Percentiles rank a stretch among this genome's conserved stretches.
Evolutionary conservation across 2,329 filamentous ascomycete genomes (phyloP).

Genomic region (Ophiostoma himal-ulmi): DNA sequence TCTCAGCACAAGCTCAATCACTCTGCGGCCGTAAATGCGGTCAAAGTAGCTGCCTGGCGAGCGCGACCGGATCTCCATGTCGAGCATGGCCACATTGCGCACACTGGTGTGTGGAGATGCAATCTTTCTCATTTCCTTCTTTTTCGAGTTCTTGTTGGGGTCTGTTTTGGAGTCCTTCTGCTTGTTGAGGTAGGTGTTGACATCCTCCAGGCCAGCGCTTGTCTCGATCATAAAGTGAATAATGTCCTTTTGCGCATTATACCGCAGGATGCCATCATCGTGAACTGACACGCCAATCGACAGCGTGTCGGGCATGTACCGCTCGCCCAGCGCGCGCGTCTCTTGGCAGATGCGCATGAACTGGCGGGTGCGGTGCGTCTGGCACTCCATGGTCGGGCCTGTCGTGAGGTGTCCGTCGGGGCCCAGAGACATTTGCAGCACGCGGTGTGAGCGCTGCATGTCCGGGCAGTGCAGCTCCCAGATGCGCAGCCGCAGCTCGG

Average conservation of each 20-base stretch:
- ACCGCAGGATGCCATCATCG: conserved; percentile 20
- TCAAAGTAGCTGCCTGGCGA: conserved; percentile 12
- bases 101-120: conserved; percentile 9
- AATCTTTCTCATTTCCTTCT: not conserved
- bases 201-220: not conserved
- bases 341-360: conserved; percentile 24
- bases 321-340: conserved; percentile 22
- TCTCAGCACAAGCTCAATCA: not conserved
- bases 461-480: conserved; percentile 24
- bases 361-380: conserved; percentile 13
- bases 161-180: too few species aligned
- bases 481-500: conserved; percentile 25
- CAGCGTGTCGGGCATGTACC: conserved; percentile 24
- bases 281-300: not conserved
- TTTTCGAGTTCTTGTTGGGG: not conserved
- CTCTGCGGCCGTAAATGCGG: not conserved
- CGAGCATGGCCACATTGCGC: conserved; percentile 20
- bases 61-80: conserved; percentile 15
- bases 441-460: conserved; percentile 11
- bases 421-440: conserved; percentile 17
- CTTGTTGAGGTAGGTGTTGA: not conserved
- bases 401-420: not conserved
- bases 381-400: not conserved
- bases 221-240: conserved; percentile 20
- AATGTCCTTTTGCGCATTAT: conserved; percentile 23